phyloP scores from a whole-genome alignment of 345 rosid species.

The Draba incana region DNA sequence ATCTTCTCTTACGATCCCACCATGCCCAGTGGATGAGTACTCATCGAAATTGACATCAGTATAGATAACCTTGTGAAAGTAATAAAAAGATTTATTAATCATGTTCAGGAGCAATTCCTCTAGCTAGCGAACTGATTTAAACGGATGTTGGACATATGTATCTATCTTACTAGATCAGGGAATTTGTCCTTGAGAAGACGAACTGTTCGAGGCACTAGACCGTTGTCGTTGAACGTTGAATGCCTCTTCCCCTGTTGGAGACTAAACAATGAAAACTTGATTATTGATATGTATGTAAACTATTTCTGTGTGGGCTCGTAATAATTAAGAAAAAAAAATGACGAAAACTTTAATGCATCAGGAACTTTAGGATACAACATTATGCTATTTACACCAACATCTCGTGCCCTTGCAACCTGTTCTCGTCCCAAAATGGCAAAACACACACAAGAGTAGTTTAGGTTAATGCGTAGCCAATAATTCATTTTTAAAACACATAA shows the following conservation, averaged over 20 bases:
- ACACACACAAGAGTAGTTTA: not conserved
- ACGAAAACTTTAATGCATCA: slow-evolving; percentile 71
- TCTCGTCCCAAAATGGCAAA: not conserved
- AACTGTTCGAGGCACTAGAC: slow-evolving; percentile 78
- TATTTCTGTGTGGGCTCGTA: not conserved
- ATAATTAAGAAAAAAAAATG: slow-evolving; percentile 3
- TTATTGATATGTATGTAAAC: not conserved
- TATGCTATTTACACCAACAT: slow-evolving; percentile 85
- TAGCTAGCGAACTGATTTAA: not conserved
- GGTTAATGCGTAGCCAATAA: not conserved
- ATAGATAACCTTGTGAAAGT: slow-evolving; percentile 65
- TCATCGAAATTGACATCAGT: slow-evolving; percentile 95
- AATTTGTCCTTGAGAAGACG: slow-evolving; percentile 74
- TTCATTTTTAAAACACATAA: not conserved
- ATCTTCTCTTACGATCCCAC: slow-evolving; percentile 89
- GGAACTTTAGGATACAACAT: slow-evolving; percentile 95
- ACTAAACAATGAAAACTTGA: slow-evolving; percentile 39
- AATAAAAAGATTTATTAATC: not conserved
- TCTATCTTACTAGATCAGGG: slow-evolving; percentile 80
- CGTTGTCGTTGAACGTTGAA: slow-evolving; percentile 87
- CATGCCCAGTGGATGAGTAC: slow-evolving; percentile 90
- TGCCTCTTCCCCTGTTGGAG: slow-evolving; percentile 88
- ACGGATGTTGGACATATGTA: not conserved
- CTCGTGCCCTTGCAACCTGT: slow-evolving; percentile 87
- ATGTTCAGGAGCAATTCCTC: not conserved